Evolutionary conservation across 1,284 basidiomycete species (phyloP).

Genomic region (Porogramme epimiltina): DNA sequence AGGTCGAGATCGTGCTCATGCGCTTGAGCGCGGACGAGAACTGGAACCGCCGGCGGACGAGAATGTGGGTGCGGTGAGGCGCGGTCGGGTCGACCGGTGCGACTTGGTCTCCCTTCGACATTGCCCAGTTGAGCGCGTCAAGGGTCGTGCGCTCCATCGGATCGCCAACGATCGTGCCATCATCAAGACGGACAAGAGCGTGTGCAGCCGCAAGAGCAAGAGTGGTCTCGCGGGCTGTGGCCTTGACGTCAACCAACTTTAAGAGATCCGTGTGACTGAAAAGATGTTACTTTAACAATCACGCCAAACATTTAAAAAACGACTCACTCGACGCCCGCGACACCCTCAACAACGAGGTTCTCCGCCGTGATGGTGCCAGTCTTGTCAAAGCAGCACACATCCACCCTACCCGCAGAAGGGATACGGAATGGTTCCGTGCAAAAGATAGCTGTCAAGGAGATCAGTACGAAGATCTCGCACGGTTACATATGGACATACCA

Average conservation of each 20-base stretch:
- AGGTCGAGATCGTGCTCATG: slow-evolving; percentile 87
- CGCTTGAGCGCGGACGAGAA: slow-evolving; percentile 95
- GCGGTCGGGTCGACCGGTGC: slow-evolving; percentile 56
- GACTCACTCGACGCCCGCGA: slow-evolving; percentile 83
- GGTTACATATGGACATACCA: slow-evolving; percentile 46
- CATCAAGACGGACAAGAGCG: slow-evolving; percentile 90
- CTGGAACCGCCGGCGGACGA: slow-evolving; percentile 89
- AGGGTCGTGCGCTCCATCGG: slow-evolving; percentile 99
- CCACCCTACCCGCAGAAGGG: slow-evolving; percentile 89
- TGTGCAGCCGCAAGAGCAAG: slow-evolving; percentile 93
- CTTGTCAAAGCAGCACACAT: slow-evolving; percentile 98
- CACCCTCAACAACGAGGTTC: slow-evolving; percentile 91
- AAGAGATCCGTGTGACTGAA: slow-evolving; percentile 57
- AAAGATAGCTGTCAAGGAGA: slow-evolving; percentile 74
- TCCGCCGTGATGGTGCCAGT: slow-evolving; percentile 97
- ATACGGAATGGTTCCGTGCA: slow-evolving; percentile 98
- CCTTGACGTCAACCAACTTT: slow-evolving; percentile 79
- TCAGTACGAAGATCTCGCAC: background rate
- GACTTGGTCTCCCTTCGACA: slow-evolving; percentile 81
- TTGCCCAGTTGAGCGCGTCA: slow-evolving; percentile 89
- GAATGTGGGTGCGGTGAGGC: slow-evolving; percentile 62
- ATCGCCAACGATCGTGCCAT: slow-evolving; percentile 93
- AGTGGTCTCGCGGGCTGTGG: slow-evolving; percentile 78
- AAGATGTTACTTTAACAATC: slow-evolving; percentile 11
- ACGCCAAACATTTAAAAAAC: too few relatives aligned